Evolutionary conservation across 768 basidiomycete species (phyloP).

Genomic region (Multifurca ochricompacta): DNA sequence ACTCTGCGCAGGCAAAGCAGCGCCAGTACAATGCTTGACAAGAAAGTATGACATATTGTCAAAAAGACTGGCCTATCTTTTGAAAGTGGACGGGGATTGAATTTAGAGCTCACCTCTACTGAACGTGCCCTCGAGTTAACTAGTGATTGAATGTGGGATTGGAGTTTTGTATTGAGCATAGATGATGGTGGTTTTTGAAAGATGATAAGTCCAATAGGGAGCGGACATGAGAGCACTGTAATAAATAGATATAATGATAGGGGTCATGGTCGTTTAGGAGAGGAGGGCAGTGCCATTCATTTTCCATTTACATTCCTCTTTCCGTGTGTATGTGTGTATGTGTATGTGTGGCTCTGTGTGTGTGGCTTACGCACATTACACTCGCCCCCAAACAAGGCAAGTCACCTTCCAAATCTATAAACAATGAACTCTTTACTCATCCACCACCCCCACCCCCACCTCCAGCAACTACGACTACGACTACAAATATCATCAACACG

Average conservation of each 20-base stretch:
- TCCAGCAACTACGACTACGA: neutral
- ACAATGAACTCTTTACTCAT: constrained; percentile 14
- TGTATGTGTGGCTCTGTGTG: too few species aligned
- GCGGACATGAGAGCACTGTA: neutral
- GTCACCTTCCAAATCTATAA: constrained; percentile 12
- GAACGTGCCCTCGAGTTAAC: neutral
- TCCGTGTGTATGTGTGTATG: too few species aligned
- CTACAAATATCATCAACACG: neutral
- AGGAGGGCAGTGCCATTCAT: too few species aligned
- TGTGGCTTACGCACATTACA: too few species aligned
- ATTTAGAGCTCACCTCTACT: neutral
- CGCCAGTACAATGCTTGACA: neutral
- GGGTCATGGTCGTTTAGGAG: too few species aligned
- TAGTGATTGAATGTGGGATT: constrained; percentile 2
- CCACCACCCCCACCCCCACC: too few species aligned
- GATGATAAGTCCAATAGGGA: too few species aligned
- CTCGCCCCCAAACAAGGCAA: constrained; percentile 7
- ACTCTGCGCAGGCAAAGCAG: neutral
- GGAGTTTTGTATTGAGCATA: constrained; percentile 10
- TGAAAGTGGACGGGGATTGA: neutral
- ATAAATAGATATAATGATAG: too few species aligned
- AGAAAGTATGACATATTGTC: neutral
- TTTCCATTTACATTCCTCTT: too few species aligned
- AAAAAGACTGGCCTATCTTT: neutral
- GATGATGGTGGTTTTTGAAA: neutral